Conservation (phyloP, 2,329 filamentous ascomycete genomes). For the Dothistroma septosporum region DNA sequence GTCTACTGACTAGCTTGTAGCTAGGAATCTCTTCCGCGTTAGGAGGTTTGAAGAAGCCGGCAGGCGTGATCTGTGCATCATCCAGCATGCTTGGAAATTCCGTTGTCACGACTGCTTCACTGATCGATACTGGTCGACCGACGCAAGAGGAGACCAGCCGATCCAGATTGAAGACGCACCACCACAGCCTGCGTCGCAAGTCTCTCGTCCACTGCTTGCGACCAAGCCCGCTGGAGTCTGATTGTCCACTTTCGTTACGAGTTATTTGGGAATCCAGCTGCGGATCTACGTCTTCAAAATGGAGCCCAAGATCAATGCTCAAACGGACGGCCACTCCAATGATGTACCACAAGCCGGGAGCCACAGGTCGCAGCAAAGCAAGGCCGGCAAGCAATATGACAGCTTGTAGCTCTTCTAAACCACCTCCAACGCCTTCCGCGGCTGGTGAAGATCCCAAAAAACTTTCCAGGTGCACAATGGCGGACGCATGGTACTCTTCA, state of each 20-base stretch:
- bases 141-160: constrained; percentile 93
- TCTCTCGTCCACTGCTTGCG: constrained; percentile 81
- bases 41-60: constrained; percentile 64
- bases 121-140: constrained; percentile 86
- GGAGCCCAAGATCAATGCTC: constrained; percentile 84
- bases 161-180: constrained; percentile 89
- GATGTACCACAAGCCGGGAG: constrained; percentile 95
- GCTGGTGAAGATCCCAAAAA: constrained; percentile 67
- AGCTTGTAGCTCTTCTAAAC: constrained; percentile 87
- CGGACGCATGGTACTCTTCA: constrained; percentile 93
- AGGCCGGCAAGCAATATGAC: constrained; percentile 87
- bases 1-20: constrained; percentile 86
- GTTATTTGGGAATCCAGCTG: constrained; percentile 45
- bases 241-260: constrained; percentile 9
- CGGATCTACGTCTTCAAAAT: constrained; percentile 76
- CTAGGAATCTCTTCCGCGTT: constrained; percentile 55
- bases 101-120: constrained; percentile 93
- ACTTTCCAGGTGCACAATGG: constrained; percentile 83
- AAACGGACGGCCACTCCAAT: constrained; percentile 87
- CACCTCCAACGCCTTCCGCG: constrained; percentile 71
- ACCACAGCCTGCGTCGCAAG: constrained; percentile 82
- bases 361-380: constrained; percentile 83
- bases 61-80: constrained; percentile 78
- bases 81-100: constrained; percentile 88
- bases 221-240: constrained; percentile 42